phyloP scores from a whole-genome alignment of 768 basidiomycete species.

The Tulasnella sp. region DNA sequence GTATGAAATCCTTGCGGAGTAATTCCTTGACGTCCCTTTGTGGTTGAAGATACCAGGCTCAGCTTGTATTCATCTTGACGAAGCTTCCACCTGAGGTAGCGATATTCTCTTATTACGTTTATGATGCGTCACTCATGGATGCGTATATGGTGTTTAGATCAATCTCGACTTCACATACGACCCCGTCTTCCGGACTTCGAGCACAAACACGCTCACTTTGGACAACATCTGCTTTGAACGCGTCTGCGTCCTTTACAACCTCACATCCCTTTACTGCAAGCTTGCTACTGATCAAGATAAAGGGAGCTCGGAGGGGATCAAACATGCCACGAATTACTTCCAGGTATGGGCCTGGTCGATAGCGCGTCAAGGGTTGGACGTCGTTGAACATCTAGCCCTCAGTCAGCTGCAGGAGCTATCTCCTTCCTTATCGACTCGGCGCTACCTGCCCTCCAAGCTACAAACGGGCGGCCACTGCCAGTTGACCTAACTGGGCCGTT shows the following conservation, averaged over 20 bases:
- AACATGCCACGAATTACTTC: constrained; percentile 57
- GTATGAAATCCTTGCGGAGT: neutral
- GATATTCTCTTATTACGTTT: constrained; percentile 27
- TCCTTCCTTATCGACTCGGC: constrained; percentile 45
- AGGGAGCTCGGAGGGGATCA: constrained; percentile 66
- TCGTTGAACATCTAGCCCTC: neutral
- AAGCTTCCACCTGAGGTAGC: constrained; percentile 74
- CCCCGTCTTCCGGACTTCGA: constrained; percentile 48
- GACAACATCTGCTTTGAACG: constrained; percentile 75
- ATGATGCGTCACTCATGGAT: constrained; percentile 25
- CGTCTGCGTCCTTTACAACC: constrained; percentile 68
- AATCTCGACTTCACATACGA: constrained; percentile 61
- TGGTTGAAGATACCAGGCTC: constrained; percentile 74
- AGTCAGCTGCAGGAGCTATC: constrained; percentile 68
- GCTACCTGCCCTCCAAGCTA: constrained; percentile 39
- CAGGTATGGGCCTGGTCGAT: constrained; percentile 39
- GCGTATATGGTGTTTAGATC: constrained; percentile 50
- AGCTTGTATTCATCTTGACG: constrained; percentile 67
- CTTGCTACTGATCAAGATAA: constrained; percentile 63
- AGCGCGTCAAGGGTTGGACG: neutral
- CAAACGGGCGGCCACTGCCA: constrained; percentile 36
- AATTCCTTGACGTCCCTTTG: neutral
- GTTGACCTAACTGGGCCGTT: constrained; percentile 56
- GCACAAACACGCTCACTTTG: constrained; percentile 47
- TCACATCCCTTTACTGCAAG: constrained; percentile 76